Evolutionary conservation across 257 asterid genomes (phyloP).

Genomic region (Henckelia pumila): DNA sequence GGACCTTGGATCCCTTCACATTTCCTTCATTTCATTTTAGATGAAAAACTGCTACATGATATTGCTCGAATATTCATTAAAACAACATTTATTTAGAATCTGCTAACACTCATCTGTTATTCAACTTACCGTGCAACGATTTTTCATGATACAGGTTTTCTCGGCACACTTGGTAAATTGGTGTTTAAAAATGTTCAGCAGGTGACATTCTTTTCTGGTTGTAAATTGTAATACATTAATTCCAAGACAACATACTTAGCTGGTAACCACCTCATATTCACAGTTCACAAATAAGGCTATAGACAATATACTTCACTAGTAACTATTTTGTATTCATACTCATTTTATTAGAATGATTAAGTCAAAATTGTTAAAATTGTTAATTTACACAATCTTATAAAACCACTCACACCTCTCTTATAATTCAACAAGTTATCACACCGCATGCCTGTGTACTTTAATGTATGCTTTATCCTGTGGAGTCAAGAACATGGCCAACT

Average conservation of each 20-base stretch:
- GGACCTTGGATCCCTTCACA: background rate
- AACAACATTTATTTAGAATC: no score
- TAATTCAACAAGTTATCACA: background rate
- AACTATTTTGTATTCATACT: no score
- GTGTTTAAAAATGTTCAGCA: slow-evolving; percentile 56
- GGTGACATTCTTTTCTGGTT: slow-evolving; percentile 30
- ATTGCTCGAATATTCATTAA: background rate
- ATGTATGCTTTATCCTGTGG: background rate
- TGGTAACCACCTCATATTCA: no score
- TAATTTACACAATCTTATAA: background rate
- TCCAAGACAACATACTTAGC: no score
- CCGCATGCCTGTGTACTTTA: background rate
- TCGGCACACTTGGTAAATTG: slow-evolving; percentile 38
- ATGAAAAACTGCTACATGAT: background rate
- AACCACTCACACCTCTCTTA: background rate
- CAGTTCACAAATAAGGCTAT: background rate
- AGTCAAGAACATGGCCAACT: background rate
- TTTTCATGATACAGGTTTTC: slow-evolving; percentile 40
- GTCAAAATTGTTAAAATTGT: background rate
- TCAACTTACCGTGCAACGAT: background rate
- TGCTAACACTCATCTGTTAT: background rate
- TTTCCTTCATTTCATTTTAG: background rate
- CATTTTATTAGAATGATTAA: no score
- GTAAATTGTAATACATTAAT: background rate
- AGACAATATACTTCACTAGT: background rate